Evolutionary conservation across 2,329 filamentous ascomycete genomes (phyloP).

Genomic region (Furcasterigmium sp.): DNA sequence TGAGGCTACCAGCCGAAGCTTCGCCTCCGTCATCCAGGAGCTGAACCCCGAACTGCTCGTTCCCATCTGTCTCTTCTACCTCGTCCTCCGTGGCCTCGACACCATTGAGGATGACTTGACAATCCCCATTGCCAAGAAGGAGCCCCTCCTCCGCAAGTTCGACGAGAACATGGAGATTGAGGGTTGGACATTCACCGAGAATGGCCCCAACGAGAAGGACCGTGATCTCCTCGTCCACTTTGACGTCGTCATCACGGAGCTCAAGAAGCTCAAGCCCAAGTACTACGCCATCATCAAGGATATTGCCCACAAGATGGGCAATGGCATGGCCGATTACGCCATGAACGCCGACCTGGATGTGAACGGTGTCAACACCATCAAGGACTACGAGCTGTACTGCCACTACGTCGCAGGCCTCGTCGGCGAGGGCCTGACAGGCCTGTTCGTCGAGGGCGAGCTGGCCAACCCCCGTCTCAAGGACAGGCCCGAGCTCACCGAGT

Average conservation of each 20-base stretch:
- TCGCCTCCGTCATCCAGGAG: constrained; percentile 89
- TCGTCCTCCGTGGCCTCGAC: constrained; percentile 85
- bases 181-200: constrained; percentile 86
- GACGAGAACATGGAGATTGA: constrained; percentile 72
- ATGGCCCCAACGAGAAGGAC: constrained; percentile 90
- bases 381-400: constrained; percentile 95
- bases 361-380: constrained; percentile 74
- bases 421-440: constrained; percentile 82
- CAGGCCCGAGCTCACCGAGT: constrained; percentile 77
- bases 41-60: constrained; percentile 90
- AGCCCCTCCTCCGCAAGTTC: constrained; percentile 80
- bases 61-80: constrained; percentile 87
- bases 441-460: constrained; percentile 83
- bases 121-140: constrained; percentile 73
- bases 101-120: constrained; percentile 99
- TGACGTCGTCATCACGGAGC: constrained; percentile 78
- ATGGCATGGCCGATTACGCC: constrained; percentile 96
- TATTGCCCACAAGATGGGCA: constrained; percentile 91
- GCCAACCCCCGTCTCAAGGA: constrained; percentile 81
- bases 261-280: constrained; percentile 78
- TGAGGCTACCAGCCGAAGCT: constrained; percentile 85
- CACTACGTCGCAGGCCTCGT: constrained; percentile 99
- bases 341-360: constrained; percentile 76
- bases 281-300: constrained; percentile 88
- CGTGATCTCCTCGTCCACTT: constrained; percentile 89